Percentiles rank a stretch among this genome's conserved stretches.
phyloP scores from a whole-genome alignment of 2,329 filamentous ascomycete genomes.

The Thielaviopsis musarum region DNA sequence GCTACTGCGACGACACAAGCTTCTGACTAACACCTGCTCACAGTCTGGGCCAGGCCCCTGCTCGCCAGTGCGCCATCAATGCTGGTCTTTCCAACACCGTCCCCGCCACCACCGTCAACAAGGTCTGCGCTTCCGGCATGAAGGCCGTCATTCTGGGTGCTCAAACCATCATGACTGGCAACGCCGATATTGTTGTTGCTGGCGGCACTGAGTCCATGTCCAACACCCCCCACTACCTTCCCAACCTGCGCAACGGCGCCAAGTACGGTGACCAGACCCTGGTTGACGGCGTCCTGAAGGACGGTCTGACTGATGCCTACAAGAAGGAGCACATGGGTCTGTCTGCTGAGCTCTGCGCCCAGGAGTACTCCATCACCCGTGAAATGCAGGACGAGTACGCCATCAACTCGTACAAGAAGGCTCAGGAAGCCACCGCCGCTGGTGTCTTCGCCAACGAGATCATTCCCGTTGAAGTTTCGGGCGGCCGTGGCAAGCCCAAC shows the following conservation, averaged over 20 bases:
- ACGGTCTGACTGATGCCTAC: slow-evolving; percentile 87
- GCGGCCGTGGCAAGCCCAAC: slow-evolving; percentile 77
- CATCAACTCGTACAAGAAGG: slow-evolving; percentile 87
- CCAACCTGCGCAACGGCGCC: slow-evolving; percentile 66
- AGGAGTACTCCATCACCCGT: slow-evolving; percentile 64
- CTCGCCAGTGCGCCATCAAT: slow-evolving; percentile 79
- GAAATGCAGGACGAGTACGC: slow-evolving; percentile 91
- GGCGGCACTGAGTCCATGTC: slow-evolving; percentile 98
- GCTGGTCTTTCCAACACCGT: slow-evolving; percentile 69
- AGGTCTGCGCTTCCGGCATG: slow-evolving; percentile 89
- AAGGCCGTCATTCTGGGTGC: slow-evolving; percentile 91
- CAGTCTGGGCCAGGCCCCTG: slow-evolving; percentile 89
- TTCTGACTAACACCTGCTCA: slow-evolving; percentile 6
- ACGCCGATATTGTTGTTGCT: slow-evolving; percentile 80
- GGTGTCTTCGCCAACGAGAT: slow-evolving; percentile 79
- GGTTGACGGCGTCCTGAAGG: slow-evolving; percentile 82
- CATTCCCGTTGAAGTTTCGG: slow-evolving; percentile 70
- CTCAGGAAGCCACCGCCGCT: slow-evolving; percentile 65
- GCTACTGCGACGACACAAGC: slow-evolving; percentile 12
- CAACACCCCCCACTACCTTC: slow-evolving; percentile 90
- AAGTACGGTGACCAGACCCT: slow-evolving; percentile 89
- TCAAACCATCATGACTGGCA: slow-evolving; percentile 95
- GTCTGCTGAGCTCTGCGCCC: slow-evolving; percentile 77
- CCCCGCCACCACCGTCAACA: slow-evolving; percentile 90
- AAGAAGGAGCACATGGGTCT: slow-evolving; percentile 96